phyloP scores from a whole-genome alignment of 352 stramenopile genomes.

The Globisporangium lucens region DNA sequence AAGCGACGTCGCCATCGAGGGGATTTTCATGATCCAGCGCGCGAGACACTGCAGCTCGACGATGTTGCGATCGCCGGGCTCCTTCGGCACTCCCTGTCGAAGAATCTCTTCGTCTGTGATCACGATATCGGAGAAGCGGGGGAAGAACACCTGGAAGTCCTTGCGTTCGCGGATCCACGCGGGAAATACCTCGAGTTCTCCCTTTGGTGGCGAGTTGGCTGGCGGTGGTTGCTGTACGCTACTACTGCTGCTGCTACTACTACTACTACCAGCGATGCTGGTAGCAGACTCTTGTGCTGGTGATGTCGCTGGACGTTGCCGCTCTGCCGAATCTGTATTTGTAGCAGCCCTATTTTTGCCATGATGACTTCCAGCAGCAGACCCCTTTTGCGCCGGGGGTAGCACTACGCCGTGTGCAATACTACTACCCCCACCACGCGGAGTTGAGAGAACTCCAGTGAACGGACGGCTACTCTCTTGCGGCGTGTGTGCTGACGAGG shows the following conservation, averaged over 20 bases:
- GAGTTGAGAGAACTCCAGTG: background rate
- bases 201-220: background rate
- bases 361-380: background rate
- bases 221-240: background rate
- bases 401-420: background rate
- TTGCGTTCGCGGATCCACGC: constrained; percentile 72
- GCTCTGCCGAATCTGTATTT: background rate
- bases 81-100: constrained; percentile 55
- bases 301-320: constrained; percentile 9
- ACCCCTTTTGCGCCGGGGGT: background rate
- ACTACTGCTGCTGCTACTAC: no score
- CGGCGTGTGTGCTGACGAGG: constrained; percentile 7
- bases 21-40: constrained; percentile 75
- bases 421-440: background rate
- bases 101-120: constrained; percentile 69
- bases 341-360: background rate
- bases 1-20: constrained; percentile 61
- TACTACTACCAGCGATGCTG: background rate
- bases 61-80: constrained; percentile 61
- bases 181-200: constrained; percentile 44
- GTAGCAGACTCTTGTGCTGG: background rate
- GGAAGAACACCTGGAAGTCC: constrained; percentile 75
- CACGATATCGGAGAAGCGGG: constrained; percentile 54
- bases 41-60: constrained; percentile 71
- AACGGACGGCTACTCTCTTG: constrained; percentile 7